Evolutionary conservation across 2,329 filamentous ascomycete genomes (phyloP).

Genomic region (Endoconidiophora polonica): DNA sequence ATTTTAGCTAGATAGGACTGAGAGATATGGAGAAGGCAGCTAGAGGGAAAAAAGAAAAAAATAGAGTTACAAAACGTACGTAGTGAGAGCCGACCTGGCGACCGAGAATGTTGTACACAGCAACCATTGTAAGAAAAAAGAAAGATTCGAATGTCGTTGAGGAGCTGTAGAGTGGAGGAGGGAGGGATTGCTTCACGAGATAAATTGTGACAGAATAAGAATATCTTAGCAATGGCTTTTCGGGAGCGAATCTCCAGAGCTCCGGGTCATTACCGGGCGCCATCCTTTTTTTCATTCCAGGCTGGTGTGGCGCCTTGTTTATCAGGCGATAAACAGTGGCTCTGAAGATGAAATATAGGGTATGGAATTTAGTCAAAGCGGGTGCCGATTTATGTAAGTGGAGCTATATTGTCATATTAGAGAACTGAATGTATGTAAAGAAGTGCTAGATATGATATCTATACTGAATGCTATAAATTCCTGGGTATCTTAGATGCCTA

Average conservation of each 20-base stretch:
- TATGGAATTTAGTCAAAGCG: too few species aligned
- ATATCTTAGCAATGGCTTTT: not conserved
- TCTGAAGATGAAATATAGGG: not conserved
- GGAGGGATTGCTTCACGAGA: too few species aligned
- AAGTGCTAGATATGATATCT: not conserved
- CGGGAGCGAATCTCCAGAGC: not conserved
- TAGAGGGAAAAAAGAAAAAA: not conserved
- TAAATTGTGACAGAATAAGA: too few species aligned
- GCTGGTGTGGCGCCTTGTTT: slow-evolving; percentile 5
- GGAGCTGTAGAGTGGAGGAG: too few species aligned
- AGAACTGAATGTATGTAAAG: not conserved
- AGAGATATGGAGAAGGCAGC: not conserved
- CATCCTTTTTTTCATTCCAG: not conserved
- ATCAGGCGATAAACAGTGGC: slow-evolving; percentile 6
- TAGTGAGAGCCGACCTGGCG: slow-evolving; percentile 44
- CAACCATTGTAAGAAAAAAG: slow-evolving; percentile 12
- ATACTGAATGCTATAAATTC: not conserved
- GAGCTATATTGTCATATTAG: not conserved
- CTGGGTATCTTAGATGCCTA: not conserved
- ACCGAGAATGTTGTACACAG: slow-evolving; percentile 38
- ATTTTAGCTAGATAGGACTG: not conserved
- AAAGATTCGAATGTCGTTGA: not conserved
- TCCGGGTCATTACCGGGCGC: slow-evolving; percentile 8
- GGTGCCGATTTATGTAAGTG: too few species aligned
- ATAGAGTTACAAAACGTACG: slow-evolving; percentile 26